Percentiles rank a stretch among this genome's conserved stretches.
phyloP scores from a whole-genome alignment of 495 filamentous ascomycete genomes.

The Symbiotaphrina buchneri region DNA sequence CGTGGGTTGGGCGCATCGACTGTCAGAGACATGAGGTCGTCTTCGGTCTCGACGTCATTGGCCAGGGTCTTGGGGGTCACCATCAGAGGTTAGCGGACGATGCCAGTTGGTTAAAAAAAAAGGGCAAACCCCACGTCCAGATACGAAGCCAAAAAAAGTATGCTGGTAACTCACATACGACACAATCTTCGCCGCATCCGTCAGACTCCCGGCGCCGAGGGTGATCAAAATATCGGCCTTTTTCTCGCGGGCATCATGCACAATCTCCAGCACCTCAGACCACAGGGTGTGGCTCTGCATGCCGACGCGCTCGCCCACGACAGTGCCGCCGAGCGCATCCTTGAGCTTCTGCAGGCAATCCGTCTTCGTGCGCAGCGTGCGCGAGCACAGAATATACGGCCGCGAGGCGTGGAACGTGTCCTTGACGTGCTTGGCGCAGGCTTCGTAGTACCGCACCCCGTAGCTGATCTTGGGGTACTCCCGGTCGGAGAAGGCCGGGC shows the following conservation, averaged over 20 bases:
- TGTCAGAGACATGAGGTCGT: conserved; percentile 20
- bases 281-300: conserved; percentile 36
- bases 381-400: conserved; percentile 37
- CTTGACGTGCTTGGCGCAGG: conserved; percentile 15
- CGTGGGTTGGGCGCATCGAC: conserved; percentile 12
- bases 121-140: neutral
- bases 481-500: conserved; percentile 8
- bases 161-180: conserved; percentile 20
- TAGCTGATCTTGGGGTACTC: conserved; percentile 12
- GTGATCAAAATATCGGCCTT: conserved; percentile 34
- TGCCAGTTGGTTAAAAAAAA: neutral
- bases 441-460: conserved; percentile 13
- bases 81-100: no score
- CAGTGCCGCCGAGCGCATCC: conserved; percentile 19
- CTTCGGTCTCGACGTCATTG: conserved; percentile 20
- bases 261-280: conserved; percentile 33
- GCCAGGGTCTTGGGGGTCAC: conserved; percentile 23
- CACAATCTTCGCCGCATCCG: conserved; percentile 37
- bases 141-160: no score
- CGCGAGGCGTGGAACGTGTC: conserved; percentile 26
- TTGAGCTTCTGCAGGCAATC: conserved; percentile 21
- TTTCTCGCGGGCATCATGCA: conserved; percentile 20
- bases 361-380: conserved; percentile 30
- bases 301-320: conserved; percentile 28
- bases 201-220: conserved; percentile 35